phyloP scores from a whole-genome alignment of 768 basidiomycete species.

The Holtermannia corniformis region DNA sequence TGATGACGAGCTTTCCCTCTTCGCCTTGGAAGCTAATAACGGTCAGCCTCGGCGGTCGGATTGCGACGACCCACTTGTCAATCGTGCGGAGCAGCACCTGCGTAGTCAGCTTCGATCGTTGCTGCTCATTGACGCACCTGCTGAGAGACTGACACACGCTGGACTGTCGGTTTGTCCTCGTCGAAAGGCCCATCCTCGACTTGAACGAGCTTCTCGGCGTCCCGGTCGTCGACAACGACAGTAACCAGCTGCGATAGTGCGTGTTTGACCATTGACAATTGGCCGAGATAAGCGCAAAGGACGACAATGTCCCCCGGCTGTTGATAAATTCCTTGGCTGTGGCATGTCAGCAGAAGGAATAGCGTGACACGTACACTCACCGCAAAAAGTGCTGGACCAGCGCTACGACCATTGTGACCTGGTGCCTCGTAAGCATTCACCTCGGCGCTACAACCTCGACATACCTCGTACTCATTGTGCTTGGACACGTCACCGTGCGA shows the following conservation, averaged over 20 bases:
- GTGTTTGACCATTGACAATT: slow-evolving; percentile 47
- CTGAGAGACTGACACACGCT: slow-evolving; percentile 50
- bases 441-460: slow-evolving; percentile 2
- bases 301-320: slow-evolving; percentile 50
- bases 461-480: slow-evolving; percentile 59
- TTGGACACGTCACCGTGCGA: slow-evolving; percentile 58
- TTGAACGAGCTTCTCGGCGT: slow-evolving; percentile 54
- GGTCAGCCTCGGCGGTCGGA: too few species aligned
- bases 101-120: background rate
- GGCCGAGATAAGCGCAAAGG: slow-evolving; percentile 52
- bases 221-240: slow-evolving; percentile 60
- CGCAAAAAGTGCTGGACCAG: slow-evolving; percentile 52
- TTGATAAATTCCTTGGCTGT: slow-evolving; percentile 49
- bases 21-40: slow-evolving; percentile 64
- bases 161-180: slow-evolving; percentile 32
- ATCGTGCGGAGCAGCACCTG: slow-evolving; percentile 64
- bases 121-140: slow-evolving; percentile 44
- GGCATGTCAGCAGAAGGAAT: too few species aligned
- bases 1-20: slow-evolving; percentile 54
- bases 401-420: slow-evolving; percentile 49
- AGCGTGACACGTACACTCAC: too few species aligned
- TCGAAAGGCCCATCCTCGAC: slow-evolving; percentile 44
- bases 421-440: slow-evolving; percentile 11
- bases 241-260: slow-evolving; percentile 48
- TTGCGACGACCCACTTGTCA: too few species aligned